phyloP scores from a whole-genome alignment of 352 stramenopile species.

The Phytopythium chamaehyphon region DNA sequence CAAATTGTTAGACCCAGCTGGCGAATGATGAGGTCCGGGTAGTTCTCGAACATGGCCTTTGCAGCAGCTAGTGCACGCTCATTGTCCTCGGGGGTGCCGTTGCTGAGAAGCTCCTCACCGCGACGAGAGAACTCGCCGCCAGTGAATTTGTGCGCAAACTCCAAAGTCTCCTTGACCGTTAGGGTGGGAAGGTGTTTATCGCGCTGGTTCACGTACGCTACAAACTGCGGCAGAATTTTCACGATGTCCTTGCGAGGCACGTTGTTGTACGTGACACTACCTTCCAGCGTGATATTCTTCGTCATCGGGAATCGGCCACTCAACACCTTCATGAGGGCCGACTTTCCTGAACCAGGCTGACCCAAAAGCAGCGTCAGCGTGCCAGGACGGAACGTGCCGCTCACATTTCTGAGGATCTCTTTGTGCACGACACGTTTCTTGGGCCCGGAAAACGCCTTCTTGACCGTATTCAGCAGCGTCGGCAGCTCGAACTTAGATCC shows the following conservation, averaged over 20 bases:
- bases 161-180: slow-evolving; percentile 48
- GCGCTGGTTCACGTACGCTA: slow-evolving; percentile 41
- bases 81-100: slow-evolving; percentile 29
- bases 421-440: slow-evolving; percentile 26
- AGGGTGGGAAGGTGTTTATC: slow-evolving; percentile 48
- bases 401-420: slow-evolving; percentile 34
- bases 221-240: slow-evolving; percentile 33
- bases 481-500: slow-evolving; percentile 17
- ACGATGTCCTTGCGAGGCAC: slow-evolving; percentile 19
- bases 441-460: slow-evolving; percentile 20
- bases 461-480: slow-evolving; percentile 26
- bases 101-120: slow-evolving; percentile 13
- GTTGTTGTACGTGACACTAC: slow-evolving; percentile 34
- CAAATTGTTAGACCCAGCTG: slow-evolving; percentile 35
- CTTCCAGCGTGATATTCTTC: slow-evolving; percentile 36
- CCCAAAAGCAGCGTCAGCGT: slow-evolving; percentile 35
- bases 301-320: slow-evolving; percentile 26
- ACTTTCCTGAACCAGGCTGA: slow-evolving; percentile 31
- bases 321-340: slow-evolving; percentile 38
- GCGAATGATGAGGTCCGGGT: slow-evolving; percentile 35
- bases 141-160: slow-evolving; percentile 38
- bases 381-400: slow-evolving; percentile 23
- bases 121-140: slow-evolving; percentile 17
- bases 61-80: slow-evolving; percentile 14
- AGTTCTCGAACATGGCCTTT: slow-evolving; percentile 21